phyloP scores from a whole-genome alignment of 768 basidiomycete species.

The Mycena polygramma region DNA sequence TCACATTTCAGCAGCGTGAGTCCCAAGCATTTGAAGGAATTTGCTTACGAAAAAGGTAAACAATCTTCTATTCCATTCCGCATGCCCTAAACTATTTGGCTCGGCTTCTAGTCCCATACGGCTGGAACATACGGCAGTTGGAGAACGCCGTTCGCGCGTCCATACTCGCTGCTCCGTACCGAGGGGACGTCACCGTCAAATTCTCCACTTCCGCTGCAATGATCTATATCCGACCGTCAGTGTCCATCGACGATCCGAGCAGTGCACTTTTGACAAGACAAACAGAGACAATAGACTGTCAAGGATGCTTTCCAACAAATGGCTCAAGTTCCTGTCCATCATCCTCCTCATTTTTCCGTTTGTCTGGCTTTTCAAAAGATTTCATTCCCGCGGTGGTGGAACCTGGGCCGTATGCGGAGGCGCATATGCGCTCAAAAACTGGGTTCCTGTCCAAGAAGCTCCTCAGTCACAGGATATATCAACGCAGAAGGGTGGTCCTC shows the following conservation, averaged over 20 bases:
- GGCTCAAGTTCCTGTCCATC: slow-evolving; percentile 78
- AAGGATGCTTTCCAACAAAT: slow-evolving; percentile 75
- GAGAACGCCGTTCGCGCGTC: slow-evolving; percentile 57
- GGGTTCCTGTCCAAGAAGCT: slow-evolving; percentile 45
- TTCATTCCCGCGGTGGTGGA: slow-evolving; percentile 76
- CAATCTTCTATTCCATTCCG: slow-evolving; percentile 13
- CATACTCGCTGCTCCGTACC: slow-evolving; percentile 58
- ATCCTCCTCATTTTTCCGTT: slow-evolving; percentile 82
- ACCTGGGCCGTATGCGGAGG: slow-evolving; percentile 83
- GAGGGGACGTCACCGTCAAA: slow-evolving; percentile 61
- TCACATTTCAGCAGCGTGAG: slow-evolving; percentile 53
- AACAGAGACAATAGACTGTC: slow-evolving; percentile 68
- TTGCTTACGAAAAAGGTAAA: slow-evolving; percentile 74
- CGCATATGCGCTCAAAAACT: slow-evolving; percentile 78
- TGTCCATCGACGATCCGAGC: background rate
- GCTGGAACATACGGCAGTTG: slow-evolving; percentile 61
- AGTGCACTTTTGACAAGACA: background rate
- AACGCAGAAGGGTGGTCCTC: slow-evolving; percentile 34
- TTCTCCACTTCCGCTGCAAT: slow-evolving; percentile 62
- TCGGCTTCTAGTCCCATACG: slow-evolving; percentile 50
- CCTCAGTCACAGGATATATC: slow-evolving; percentile 38
- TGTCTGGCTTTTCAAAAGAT: slow-evolving; percentile 84
- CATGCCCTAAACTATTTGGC: slow-evolving; percentile 4
- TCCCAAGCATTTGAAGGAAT: slow-evolving; percentile 80
- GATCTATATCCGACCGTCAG: slow-evolving; percentile 72